These are phyloP conservation scores for Marasmius sp. DNA, from an alignment of 1,284 basidiomycete species.

Conservation along the genomic window DNA sequence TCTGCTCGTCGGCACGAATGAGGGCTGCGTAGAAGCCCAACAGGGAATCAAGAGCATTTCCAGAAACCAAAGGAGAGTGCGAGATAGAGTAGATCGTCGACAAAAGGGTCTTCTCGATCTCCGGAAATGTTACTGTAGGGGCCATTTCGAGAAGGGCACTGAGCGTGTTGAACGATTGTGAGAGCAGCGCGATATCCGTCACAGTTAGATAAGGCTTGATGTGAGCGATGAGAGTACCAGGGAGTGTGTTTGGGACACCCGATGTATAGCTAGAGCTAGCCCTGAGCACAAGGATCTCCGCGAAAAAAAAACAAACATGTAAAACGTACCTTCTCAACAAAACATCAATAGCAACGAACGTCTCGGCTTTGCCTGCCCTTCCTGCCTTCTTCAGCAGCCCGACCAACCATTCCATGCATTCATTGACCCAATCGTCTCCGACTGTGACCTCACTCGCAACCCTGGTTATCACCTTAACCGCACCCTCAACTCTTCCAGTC, in stretches of 20 bases:
- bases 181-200: constrained; percentile 75
- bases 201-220: constrained; percentile 74
- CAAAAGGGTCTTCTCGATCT: constrained; percentile 72
- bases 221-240: constrained; percentile 66
- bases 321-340: constrained; percentile 61
- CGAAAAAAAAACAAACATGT: neutral
- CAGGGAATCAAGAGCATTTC: constrained; percentile 76
- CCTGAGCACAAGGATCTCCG: constrained; percentile 10
- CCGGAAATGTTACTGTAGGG: constrained; percentile 64
- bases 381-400: constrained; percentile 80
- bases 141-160: constrained; percentile 71
- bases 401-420: constrained; percentile 78
- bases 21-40: constrained; percentile 80
- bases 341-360: constrained; percentile 79
- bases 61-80: constrained; percentile 76
- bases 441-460: constrained; percentile 70
- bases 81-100: constrained; percentile 70
- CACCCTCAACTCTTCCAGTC: constrained; percentile 70
- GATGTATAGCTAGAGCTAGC: constrained; percentile 54
- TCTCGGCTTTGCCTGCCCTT: constrained; percentile 74
- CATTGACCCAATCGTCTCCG: constrained; percentile 77
- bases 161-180: constrained; percentile 71
- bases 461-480: constrained; percentile 70
- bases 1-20: constrained; percentile 80
- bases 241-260: constrained; percentile 61